Evolutionary conservation across 78 protist genomes (phyloP), one percentile per base, ranked within the genome.

Genomic region (slime mould (Dictyostelium discoideum)): DNA sequence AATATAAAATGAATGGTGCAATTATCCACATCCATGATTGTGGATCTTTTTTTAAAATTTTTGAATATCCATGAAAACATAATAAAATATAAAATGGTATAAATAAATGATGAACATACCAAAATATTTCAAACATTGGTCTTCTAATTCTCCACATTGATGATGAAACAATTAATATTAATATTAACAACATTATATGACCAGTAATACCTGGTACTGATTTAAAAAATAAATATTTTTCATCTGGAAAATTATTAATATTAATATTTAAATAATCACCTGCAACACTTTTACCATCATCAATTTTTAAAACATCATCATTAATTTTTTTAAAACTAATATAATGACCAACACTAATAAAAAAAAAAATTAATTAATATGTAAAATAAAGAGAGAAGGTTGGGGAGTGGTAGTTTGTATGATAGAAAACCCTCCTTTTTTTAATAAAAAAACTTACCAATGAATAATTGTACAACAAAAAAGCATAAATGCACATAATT

Each of bases 91-190:
- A 86, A 24, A 54, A 85, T 7, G 65, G 81, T 8, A 85, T 81
- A 86, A 86, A 93, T 72, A 93, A 54, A 67, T 93, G 96, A 39
- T 93, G 96, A n/a, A 92, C 86, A 14, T 65, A 72, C 37, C 84
- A 93, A 39, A 93, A 93, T 11, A 93, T 48, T 87, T 93, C 96
- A 73, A 93, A 93, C 86, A 82, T 79, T 85, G 92, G 92, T 77
- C 96, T 93, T 78, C 92, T 84, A 54, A 93, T 89, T 37, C 50
- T 46, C 57, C 84, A 86, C 29, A 93, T 81, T 11, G 96, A 86
- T 18, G 93, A 85, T 24, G 86, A 14, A 48, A 40, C 37, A 14
- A 93, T 85, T 32, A 93, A 65, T 14, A 85, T 3, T 8, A 93
- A 50, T 42, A 86, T 40, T 10, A 85, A 22, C 3, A 85, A 16